Evolutionary conservation across 192 early-diverging fungal species (phyloP).

Genomic region (Chytriomyces confervae): DNA sequence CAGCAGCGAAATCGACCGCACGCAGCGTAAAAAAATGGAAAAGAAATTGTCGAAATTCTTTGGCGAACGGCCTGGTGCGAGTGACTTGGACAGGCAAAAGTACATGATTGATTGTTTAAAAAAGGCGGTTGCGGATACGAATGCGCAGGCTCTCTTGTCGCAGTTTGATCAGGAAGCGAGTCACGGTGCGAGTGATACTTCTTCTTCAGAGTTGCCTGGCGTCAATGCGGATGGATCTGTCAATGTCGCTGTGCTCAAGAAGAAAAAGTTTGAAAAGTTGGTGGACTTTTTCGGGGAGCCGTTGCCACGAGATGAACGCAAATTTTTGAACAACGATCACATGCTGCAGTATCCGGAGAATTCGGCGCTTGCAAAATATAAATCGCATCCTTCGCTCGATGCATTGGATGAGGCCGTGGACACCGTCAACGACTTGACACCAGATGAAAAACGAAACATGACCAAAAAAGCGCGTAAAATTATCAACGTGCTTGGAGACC

Average conservation of each 20-base stretch:
- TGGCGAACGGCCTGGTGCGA: constrained; percentile 62
- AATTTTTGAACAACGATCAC: background rate
- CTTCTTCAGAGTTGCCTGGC: background rate
- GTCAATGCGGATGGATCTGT: background rate
- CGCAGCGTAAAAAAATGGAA: constrained; percentile 60
- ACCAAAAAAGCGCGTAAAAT: constrained; percentile 17
- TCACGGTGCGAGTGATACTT: background rate
- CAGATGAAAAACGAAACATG: constrained; percentile 6
- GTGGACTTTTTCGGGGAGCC: constrained; percentile 13
- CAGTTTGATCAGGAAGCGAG: background rate
- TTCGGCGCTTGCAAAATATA: background rate
- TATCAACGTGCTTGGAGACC: constrained; percentile 13
- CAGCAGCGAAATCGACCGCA: constrained; percentile 54
- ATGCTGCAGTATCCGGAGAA: constrained; percentile 1
- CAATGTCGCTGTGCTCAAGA: constrained; percentile 2
- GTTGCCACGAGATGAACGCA: constrained; percentile 3
- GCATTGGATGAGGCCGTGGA: constrained; percentile 1
- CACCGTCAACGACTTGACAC: constrained; percentile 22
- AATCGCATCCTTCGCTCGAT: background rate
- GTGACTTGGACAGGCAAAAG: constrained; percentile 55
- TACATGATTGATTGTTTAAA: constrained; percentile 5
- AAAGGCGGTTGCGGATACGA: constrained; percentile 17
- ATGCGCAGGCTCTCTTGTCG: background rate
- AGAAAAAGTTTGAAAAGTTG: constrained; percentile 20
- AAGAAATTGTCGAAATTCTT: constrained; percentile 74